Evolutionary conservation across 2,329 filamentous ascomycete genomes (phyloP).

Genomic region (Venturia oleaginea): DNA sequence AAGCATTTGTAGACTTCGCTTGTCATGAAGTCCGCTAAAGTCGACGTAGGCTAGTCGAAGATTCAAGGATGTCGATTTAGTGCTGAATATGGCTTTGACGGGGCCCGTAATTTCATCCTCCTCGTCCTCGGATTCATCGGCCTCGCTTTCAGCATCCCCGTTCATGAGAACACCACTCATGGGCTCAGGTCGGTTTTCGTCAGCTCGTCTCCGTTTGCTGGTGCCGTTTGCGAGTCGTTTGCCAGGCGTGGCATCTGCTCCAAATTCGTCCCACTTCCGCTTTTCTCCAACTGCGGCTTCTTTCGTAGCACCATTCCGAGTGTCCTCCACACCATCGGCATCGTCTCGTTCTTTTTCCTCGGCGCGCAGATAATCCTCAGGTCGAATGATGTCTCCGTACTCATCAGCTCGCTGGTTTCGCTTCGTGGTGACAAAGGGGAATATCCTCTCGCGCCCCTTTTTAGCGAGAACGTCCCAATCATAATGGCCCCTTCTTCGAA

Average conservation of each 20-base stretch:
- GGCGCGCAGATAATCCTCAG: constrained; percentile 86
- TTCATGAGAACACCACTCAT: constrained; percentile 19
- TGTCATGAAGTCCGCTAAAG: constrained; percentile 86
- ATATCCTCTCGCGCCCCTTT: constrained; percentile 85
- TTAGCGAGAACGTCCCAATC: constrained; percentile 90
- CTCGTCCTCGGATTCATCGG: constrained; percentile 40
- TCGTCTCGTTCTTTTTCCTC: constrained; percentile 79
- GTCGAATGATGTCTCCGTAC: constrained; percentile 86
- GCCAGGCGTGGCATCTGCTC: constrained; percentile 29
- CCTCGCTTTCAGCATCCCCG: constrained; percentile 32
- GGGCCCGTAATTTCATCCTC: constrained; percentile 53
- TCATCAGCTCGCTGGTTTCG: constrained; percentile 68
- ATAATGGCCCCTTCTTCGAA: constrained; percentile 82
- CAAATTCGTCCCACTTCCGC: constrained; percentile 78
- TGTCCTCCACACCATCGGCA: constrained; percentile 48
- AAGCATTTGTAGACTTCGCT: constrained; percentile 86
- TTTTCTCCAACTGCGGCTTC: constrained; percentile 67
- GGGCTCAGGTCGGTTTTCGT: constrained; percentile 16
- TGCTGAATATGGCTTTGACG: constrained; percentile 61
- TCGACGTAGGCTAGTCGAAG: constrained; percentile 81
- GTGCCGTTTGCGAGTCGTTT: constrained; percentile 34
- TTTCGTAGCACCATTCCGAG: constrained; percentile 33
- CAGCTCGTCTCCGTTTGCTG: constrained; percentile 49
- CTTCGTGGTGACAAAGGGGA: constrained; percentile 67
- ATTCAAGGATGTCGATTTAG: constrained; percentile 56